Conservation (phyloP, 2,329 filamentous ascomycete genomes). For the Curvularia eragrostidis region DNA sequence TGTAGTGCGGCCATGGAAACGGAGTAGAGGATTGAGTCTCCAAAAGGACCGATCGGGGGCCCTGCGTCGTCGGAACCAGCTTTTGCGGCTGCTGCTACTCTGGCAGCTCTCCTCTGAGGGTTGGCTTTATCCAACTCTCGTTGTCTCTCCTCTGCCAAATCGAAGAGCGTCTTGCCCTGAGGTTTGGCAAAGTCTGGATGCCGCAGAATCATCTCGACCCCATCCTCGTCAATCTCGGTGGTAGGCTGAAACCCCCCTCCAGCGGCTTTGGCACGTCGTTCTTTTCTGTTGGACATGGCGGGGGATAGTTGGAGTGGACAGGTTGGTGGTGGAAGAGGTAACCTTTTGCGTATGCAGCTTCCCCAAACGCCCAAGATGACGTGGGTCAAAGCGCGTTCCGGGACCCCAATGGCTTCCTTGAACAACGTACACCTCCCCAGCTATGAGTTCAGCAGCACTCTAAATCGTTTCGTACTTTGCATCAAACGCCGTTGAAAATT, state of each 20-base stretch:
- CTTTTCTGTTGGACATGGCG: slow-evolving; percentile 53
- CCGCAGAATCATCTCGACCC: slow-evolving; percentile 65
- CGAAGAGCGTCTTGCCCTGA: slow-evolving; percentile 71
- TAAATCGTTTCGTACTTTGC: background rate
- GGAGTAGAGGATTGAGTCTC: slow-evolving; percentile 57
- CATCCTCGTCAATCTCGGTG: slow-evolving; percentile 50
- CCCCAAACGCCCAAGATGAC: slow-evolving; percentile 18
- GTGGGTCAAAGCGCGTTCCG: slow-evolving; percentile 25
- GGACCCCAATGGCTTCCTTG: slow-evolving; percentile 2
- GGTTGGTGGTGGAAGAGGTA: slow-evolving; percentile 15
- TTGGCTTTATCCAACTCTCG: slow-evolving; percentile 53
- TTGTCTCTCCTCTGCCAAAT: slow-evolving; percentile 70
- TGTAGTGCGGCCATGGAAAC: slow-evolving; percentile 73
- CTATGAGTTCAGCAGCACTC: background rate
- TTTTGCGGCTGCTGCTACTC: slow-evolving; percentile 39
- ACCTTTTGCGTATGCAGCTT: slow-evolving; percentile 35
- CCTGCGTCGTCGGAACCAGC: slow-evolving; percentile 41
- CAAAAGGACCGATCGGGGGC: slow-evolving; percentile 53
- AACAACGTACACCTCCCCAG: background rate
- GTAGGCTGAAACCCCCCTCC: slow-evolving; percentile 49
- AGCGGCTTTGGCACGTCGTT: slow-evolving; percentile 49
- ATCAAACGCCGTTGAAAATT: background rate
- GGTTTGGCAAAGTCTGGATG: slow-evolving; percentile 72
- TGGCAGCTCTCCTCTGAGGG: slow-evolving; percentile 52
- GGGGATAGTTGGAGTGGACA: slow-evolving; percentile 6